Evolutionary conservation across 2,329 filamentous ascomycete genomes (phyloP).

Genomic region (Dactylellina haptotyla): DNA sequence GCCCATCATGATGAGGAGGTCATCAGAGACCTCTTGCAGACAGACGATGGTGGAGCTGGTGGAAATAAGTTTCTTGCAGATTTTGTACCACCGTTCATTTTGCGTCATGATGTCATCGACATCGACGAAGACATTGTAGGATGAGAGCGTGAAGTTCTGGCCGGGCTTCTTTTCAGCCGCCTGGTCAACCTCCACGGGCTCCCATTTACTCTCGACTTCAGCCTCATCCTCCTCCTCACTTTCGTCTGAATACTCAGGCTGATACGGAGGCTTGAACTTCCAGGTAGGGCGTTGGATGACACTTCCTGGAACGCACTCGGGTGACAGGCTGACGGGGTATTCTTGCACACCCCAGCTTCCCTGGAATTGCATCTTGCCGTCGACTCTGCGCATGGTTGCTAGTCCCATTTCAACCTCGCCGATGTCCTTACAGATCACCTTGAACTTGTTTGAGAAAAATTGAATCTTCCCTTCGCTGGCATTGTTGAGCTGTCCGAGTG

Average conservation of each 20-base stretch:
- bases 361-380: slow-evolving; percentile 66
- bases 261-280: slow-evolving; percentile 24
- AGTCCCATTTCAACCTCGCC: slow-evolving; percentile 53
- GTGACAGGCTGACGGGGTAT: slow-evolving; percentile 25
- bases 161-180: slow-evolving; percentile 24
- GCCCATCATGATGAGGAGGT: slow-evolving; percentile 70
- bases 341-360: slow-evolving; percentile 31
- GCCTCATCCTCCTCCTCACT: slow-evolving; percentile 58
- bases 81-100: slow-evolving; percentile 60
- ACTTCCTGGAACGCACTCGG: slow-evolving; percentile 29
- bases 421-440: slow-evolving; percentile 43
- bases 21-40: slow-evolving; percentile 73
- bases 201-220: slow-evolving; percentile 58
- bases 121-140: slow-evolving; percentile 64
- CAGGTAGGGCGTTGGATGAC: slow-evolving; percentile 16
- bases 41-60: slow-evolving; percentile 61
- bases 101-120: slow-evolving; percentile 60
- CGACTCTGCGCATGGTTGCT: slow-evolving; percentile 56
- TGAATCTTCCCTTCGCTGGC: slow-evolving; percentile 55
- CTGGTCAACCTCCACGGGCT: slow-evolving; percentile 4
- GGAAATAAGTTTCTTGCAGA: slow-evolving; percentile 60
- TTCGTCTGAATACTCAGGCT: slow-evolving; percentile 1
- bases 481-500: slow-evolving; percentile 70
- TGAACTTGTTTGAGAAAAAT: slow-evolving; percentile 21
- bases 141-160: slow-evolving; percentile 60